Base-by-base conservation (phyloP, 495 filamentous ascomycete genomes). In the Penicillium bovifimosum region DNA sequence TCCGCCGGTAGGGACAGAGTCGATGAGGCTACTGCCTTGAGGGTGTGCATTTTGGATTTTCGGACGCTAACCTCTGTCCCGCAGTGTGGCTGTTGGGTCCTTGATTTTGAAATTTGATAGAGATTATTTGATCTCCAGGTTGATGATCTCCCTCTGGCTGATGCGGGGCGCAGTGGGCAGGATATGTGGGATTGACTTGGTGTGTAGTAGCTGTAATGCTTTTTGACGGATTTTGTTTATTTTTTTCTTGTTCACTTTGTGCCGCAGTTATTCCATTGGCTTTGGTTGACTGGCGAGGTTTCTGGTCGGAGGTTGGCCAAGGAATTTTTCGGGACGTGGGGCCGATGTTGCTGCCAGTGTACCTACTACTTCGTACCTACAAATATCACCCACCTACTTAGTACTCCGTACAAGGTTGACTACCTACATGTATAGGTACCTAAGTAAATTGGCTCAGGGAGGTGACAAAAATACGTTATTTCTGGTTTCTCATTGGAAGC, bases 1-100 rank as follows among this genome's bases (percentile, higher is more conserved):
- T 70, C 70, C 49, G 70, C 51, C 4, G 75, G 69, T 0, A 79
- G 71, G 9, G 71, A 74, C 32, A 78, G 61, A 5, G 70, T 66
- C 7, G 78, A 79, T 5, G 69, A 68, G 13, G 66, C 68, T 6
- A 52, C 67, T 7, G 63, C 49, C 59, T 61, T 63, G 52, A 76
- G 68, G 5, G 63, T 71, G 53, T 73, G 68, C 72, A 75, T 75
- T 50, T 27, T 52, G 38, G 27, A 43, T 16, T 42, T 28, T 16
- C 3, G n/a, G 39, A 5, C 13, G 41, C 41, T 43, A 43, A 4
- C 20, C 20, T 2, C 20, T 4, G 27, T 17, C 24, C 24, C 40
- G 39, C 35, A 9, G 31, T 32, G 35, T 38, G 35, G 18, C 18
- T 40, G 24, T 10, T 26, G 18, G 13, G 6, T 20, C 11, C 38